Evolutionary conservation across 1,284 basidiomycete species (phyloP).

Genomic region (Gomphus sp.): DNA sequence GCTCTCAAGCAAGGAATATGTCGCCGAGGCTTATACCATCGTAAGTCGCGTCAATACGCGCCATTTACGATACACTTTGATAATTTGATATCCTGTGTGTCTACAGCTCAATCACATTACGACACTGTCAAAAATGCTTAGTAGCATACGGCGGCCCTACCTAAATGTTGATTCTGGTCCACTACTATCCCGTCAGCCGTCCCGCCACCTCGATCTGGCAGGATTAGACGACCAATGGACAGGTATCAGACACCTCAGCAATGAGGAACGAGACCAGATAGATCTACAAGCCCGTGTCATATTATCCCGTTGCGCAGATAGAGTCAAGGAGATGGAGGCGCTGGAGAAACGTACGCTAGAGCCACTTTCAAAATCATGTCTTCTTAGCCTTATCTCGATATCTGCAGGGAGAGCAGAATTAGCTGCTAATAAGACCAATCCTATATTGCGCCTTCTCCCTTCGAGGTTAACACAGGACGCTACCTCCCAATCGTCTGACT

Average conservation of each 20-base stretch:
- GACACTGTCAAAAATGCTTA: constrained; percentile 60
- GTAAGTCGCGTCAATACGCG: constrained; percentile 32
- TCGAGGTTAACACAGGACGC: constrained; percentile 53
- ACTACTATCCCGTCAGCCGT: constrained; percentile 38
- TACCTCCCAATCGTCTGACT: constrained; percentile 51
- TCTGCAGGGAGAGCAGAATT: constrained; percentile 55
- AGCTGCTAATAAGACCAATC: constrained; percentile 49
- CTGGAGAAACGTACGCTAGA: constrained; percentile 68
- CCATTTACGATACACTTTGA: constrained; percentile 6
- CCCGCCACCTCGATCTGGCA: constrained; percentile 47
- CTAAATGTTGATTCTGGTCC: constrained; percentile 59
- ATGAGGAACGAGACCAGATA: constrained; percentile 85
- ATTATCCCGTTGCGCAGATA: constrained; percentile 71
- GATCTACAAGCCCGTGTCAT: constrained; percentile 83
- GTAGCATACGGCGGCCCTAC: constrained; percentile 66
- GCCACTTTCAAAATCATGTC: neutral
- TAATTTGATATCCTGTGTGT: neutral
- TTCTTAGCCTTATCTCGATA: neutral
- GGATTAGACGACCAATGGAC: constrained; percentile 50
- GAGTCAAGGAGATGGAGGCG: constrained; percentile 77
- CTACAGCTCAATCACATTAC: constrained; percentile 63
- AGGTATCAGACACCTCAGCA: constrained; percentile 63
- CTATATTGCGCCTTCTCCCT: constrained; percentile 56
- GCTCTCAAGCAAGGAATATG: constrained; percentile 51
- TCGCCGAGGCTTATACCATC: constrained; percentile 64